A percentile compares a stretch with the other conserved stretches of the same genome.
These are phyloP conservation scores for Acer negundo DNA, from an alignment of 345 rosid genomes.

Conservation along the genomic window DNA sequence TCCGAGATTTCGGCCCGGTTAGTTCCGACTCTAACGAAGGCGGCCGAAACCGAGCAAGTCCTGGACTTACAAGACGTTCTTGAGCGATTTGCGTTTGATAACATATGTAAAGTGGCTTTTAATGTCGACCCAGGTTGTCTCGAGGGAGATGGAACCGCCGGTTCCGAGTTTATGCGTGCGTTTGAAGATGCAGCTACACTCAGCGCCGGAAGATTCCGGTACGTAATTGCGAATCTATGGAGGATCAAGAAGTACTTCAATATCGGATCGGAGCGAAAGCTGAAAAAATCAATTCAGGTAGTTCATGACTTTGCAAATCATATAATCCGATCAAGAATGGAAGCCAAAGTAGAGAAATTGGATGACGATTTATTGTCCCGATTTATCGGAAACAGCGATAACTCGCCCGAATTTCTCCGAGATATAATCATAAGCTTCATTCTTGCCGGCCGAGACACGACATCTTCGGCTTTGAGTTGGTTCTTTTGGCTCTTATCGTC, in stretches of 20 bases:
- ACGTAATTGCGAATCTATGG: constrained; percentile 11
- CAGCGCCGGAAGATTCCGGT: constrained; percentile 19
- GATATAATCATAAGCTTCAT: constrained; percentile 49
- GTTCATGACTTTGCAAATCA: constrained; percentile 29
- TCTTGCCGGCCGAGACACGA: constrained; percentile 52
- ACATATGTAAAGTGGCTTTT: constrained; percentile 48
- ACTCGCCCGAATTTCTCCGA: constrained; percentile 23
- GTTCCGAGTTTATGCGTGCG: constrained; percentile 33
- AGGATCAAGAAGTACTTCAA: constrained; percentile 29
- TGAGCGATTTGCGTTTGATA: constrained; percentile 50
- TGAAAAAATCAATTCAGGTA: constrained; percentile 24
- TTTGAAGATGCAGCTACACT: constrained; percentile 38
- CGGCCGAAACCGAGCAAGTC: constrained; percentile 13
- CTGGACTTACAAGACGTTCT: constrained; percentile 43
- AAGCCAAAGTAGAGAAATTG: constrained; percentile 9
- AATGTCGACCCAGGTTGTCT: constrained; percentile 44
- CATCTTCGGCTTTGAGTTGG: constrained; percentile 47
- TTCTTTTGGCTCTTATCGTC: constrained; percentile 41
- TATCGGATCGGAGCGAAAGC: constrained; percentile 38
- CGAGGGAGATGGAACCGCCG: constrained; percentile 25
- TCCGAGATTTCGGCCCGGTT: constrained; percentile 34
- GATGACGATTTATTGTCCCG: constrained; percentile 38
- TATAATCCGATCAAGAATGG: constrained; percentile 29
- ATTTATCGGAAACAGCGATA: constrained; percentile 15
- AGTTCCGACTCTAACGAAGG: constrained; percentile 29